Evolutionary conservation across 2,329 filamentous ascomycete species (phyloP).

Genomic region (Trichoderma polysporum): DNA sequence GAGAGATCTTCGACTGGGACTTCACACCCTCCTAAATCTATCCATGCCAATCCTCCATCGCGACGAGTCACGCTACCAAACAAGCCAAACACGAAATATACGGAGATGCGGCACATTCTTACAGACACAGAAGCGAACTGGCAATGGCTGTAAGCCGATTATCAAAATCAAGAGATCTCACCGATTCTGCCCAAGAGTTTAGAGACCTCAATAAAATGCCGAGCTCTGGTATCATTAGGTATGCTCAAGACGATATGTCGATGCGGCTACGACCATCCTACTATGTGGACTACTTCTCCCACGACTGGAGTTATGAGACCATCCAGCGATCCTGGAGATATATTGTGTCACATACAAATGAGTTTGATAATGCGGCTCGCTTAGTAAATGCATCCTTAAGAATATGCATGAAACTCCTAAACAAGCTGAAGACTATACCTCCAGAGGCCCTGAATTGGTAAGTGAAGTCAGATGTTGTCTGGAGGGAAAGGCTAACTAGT

Average conservation of each 20-base stretch:
- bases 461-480: not conserved
- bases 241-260: not conserved
- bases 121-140: no score
- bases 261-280: not conserved
- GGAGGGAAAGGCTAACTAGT: not conserved
- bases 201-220: not conserved
- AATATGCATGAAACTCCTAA: not conserved
- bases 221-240: not conserved
- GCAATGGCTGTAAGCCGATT: no score
- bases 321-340: not conserved
- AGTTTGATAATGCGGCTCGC: not conserved
- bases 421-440: not conserved
- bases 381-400: not conserved
- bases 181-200: no score
- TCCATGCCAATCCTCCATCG: no score
- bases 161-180: no score
- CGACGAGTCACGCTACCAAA: no score
- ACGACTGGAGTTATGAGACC: not conserved
- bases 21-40: no score
- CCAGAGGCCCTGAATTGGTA: not conserved
- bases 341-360: not conserved
- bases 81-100: no score
- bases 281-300: not conserved
- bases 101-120: no score
- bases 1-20: no score